A percentile compares a stretch with the other conserved stretches of the same genome.
Conservation (phyloP, 202 grass and related monocot genomes). For the Carex arenaria region DNA sequence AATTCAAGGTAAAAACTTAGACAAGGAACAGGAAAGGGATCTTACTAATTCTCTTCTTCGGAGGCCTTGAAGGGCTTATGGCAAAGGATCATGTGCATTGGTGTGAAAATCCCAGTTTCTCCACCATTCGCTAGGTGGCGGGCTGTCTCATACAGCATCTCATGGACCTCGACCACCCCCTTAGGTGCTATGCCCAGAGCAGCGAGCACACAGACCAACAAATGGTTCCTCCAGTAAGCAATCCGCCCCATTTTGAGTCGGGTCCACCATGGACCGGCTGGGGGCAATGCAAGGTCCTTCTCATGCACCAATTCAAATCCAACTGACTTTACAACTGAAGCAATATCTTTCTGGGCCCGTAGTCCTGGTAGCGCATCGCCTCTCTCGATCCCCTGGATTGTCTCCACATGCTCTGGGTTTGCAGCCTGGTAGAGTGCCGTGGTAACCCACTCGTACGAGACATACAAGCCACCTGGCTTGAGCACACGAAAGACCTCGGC, state of each 20-base stretch:
- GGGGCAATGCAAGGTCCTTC: constrained; percentile 69
- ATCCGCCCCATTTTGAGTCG: constrained; percentile 93
- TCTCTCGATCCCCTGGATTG: constrained; percentile 92
- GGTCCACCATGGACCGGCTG: constrained; percentile 66
- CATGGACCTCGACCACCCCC: constrained; percentile 83
- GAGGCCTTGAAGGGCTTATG: constrained; percentile 28
- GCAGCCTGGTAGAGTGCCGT: constrained; percentile 73
- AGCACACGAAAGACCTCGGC: constrained; percentile 81
- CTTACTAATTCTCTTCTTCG: constrained; percentile 36
- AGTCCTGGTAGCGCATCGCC: constrained; percentile 90
- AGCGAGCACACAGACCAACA: constrained; percentile 81
- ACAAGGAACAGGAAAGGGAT: constrained; percentile 14
- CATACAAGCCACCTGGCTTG: constrained; percentile 70
- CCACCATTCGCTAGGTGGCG: constrained; percentile 45
- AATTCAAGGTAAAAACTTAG: constrained; percentile 17
- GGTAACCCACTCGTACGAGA: constrained; percentile 98
- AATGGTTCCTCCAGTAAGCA: constrained; percentile 95
- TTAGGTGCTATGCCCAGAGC: constrained; percentile 71
- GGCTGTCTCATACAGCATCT: constrained; percentile 74
- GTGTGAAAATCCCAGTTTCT: constrained; percentile 58
- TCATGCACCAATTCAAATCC: constrained; percentile 85
- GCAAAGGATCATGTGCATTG: constrained; percentile 71
- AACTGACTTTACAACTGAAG: constrained; percentile 34
- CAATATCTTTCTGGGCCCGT: constrained; percentile 71
- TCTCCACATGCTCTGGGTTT: constrained; percentile 63